Percentiles rank a stretch among this genome's conserved stretches.
Evolutionary conservation across 1,284 basidiomycete species (phyloP).

Genomic region (Chiua sp.): DNA sequence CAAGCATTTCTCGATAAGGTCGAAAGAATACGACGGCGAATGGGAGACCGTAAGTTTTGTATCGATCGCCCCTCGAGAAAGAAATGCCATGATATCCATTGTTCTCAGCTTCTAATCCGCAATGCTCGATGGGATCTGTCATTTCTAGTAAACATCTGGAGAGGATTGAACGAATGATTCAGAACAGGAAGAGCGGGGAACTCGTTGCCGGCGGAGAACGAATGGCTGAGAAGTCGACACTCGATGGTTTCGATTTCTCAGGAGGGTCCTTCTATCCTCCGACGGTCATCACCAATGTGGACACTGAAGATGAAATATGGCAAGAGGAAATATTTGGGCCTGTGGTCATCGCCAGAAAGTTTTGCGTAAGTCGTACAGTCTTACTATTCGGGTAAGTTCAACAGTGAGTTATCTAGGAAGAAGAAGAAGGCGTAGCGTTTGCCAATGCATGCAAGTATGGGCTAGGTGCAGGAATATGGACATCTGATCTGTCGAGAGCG

Average conservation of each 20-base stretch:
- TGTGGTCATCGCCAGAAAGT: slow-evolving; percentile 72
- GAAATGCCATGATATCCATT: neutral
- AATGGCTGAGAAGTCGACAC: slow-evolving; percentile 59
- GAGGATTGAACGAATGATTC: slow-evolving; percentile 66
- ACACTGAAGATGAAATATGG: slow-evolving; percentile 69
- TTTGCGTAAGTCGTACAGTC: slow-evolving; percentile 50
- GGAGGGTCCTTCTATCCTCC: slow-evolving; percentile 78
- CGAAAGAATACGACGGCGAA: slow-evolving; percentile 62
- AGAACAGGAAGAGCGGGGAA: slow-evolving; percentile 48
- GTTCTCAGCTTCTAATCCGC: slow-evolving; percentile 64
- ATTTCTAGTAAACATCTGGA: slow-evolving; percentile 69
- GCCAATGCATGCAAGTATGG: slow-evolving; percentile 83
- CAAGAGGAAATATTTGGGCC: slow-evolving; percentile 84
- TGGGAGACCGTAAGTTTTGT: slow-evolving; percentile 73
- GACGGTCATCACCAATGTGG: slow-evolving; percentile 70
- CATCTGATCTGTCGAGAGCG: slow-evolving; percentile 69
- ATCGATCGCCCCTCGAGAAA: neutral
- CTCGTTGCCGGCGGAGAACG: slow-evolving; percentile 69
- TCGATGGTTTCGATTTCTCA: slow-evolving; percentile 74
- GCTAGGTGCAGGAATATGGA: slow-evolving; percentile 84
- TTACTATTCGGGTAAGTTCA: neutral
- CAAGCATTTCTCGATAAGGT: slow-evolving; percentile 64
- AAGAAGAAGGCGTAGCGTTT: slow-evolving; percentile 66
- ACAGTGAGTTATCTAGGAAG: slow-evolving; percentile 47
- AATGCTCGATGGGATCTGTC: slow-evolving; percentile 77